Base-by-base conservation (phyloP, 2,329 filamentous ascomycete species). In the Curvularia spicifera region DNA sequence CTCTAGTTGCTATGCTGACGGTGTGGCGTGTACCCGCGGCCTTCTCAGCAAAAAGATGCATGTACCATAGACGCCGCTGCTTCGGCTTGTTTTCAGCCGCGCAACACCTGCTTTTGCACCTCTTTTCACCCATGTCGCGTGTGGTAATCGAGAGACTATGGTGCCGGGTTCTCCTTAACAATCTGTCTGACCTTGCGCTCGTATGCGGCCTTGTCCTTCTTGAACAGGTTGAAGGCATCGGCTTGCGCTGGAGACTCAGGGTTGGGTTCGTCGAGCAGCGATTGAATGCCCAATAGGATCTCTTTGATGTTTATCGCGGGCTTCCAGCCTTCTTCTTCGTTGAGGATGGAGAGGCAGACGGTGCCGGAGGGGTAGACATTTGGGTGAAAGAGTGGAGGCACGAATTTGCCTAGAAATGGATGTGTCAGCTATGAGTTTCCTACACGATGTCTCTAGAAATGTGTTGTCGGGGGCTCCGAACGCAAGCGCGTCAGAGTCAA, bases 291-390 rank as follows among this genome's bases (percentile, higher is more conserved):
- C 1, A 98, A 85, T 5, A 98, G 85, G 64, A 99, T 98, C 79
- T 98, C 93, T 80, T 97, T 98, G 77, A 99, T 92, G 0, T 95
- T 99, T 72, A 99, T 99, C 6, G 95, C 94, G 0, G 95, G 96
- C 78, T 96, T 96, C 95, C 96, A 99, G 6, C 91, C 93, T 77
- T 99, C 95, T 71, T 99, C 95, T 78, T 99, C 96, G 80, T 98
- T 99, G 66, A 99, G 81, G 67, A 99, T 99, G 28, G 92, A 97
- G 22, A 99, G 85, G 75, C 95, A 99, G 61, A 99, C 95, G 47
- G 95, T 99, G 67, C 95, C 96, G 0, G 94, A 98, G 0, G 95
- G 95, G 76, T 99, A 99, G 67, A 99, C 95, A 77, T 99, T 99
- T 0, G 95, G 95, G 74, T 99, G 95, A 82, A 99, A 99, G 40